phyloP scores from a whole-genome alignment of 768 basidiomycete genomes.

The Leccinum uliginosum region DNA sequence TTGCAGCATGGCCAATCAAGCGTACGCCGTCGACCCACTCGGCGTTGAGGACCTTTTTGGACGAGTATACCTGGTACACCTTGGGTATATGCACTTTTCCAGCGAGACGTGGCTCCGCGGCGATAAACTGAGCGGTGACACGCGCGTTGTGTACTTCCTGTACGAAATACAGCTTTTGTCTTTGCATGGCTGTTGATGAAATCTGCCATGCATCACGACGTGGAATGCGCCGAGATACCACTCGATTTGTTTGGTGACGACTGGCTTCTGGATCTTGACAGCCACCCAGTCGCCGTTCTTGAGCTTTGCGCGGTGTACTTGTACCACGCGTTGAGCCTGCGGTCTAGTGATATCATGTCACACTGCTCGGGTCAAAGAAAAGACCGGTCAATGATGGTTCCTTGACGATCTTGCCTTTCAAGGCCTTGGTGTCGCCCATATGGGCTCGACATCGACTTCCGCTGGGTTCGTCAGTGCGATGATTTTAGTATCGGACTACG shows the following conservation, averaged over 20 bases:
- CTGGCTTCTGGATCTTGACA: slow-evolving; percentile 91
- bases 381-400: slow-evolving; percentile 61
- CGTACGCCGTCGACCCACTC: slow-evolving; percentile 84
- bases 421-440: slow-evolving; percentile 97
- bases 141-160: slow-evolving; percentile 76
- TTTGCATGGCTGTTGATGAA: slow-evolving; percentile 78
- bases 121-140: slow-evolving; percentile 64
- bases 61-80: slow-evolving; percentile 68
- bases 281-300: slow-evolving; percentile 67
- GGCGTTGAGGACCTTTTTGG: slow-evolving; percentile 74
- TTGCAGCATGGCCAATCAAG: slow-evolving; percentile 56
- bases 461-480: slow-evolving; percentile 79
- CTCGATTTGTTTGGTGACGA: slow-evolving; percentile 79
- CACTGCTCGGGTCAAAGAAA: slow-evolving; percentile 34
- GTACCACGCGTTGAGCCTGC: slow-evolving; percentile 55
- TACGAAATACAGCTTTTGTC: slow-evolving; percentile 78
- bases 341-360: too few species aligned
- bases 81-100: slow-evolving; percentile 76
- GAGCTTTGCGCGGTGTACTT: slow-evolving; percentile 80
- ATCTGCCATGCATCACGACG: slow-evolving; percentile 57
- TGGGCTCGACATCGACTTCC: slow-evolving; percentile 83
- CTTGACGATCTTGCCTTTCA: slow-evolving; percentile 97
- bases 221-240: slow-evolving; percentile 74
- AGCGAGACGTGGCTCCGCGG: slow-evolving; percentile 62
- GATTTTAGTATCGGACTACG: slow-evolving; percentile 91